Base-by-base conservation (phyloP, 208 protist species). In the Crithidia thermophila region DNA sequence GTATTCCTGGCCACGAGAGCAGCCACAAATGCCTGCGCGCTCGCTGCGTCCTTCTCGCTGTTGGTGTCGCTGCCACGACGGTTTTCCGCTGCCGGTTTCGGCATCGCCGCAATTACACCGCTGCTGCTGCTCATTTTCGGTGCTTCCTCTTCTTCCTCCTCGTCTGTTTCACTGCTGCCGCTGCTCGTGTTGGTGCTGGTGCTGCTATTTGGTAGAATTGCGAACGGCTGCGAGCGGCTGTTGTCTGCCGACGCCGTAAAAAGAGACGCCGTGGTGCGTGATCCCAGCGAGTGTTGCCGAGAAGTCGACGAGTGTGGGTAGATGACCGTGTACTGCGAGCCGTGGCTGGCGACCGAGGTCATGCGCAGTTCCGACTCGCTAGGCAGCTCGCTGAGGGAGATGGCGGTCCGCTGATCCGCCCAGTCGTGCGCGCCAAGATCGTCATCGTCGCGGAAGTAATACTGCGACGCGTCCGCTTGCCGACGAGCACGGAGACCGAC, bases 381-480 rank as follows among this genome's bases (percentile, higher is more conserved):
- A 10, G 69, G 53, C 11, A 75, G 20, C 21, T 75, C 69, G 31
- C 69, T 75, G 2, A 64, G 13, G 1, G 69, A 75, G 55, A 75
- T 75, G 25, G 65, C 40, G 8, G 69, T 75, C 18, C 43, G 51
- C 61, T 60, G 23, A 10, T 69, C 69, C 10, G 60, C 55, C 69
- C 69, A 75, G 40, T 23, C 45, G 25, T 21, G 21, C 8, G 20
- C 20, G 14, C 63, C 49, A 7, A 51, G 45, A 23, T 43, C 53
- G 58, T 63, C 61, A 55, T 59, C n/a, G n/a, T n/a, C n/a, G n/a
- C n/a, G n/a, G n/a, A n/a, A 57, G 69, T 75, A 75, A 55, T 50
- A 50, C 6, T 51, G 6, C n/a, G n/a, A n/a, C n/a, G n/a, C n/a
- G 11, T 61, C 61, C 16, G 18, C 52, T 14, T 21, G 23, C 4